phyloP scores from a whole-genome alignment of 2,329 filamentous ascomycete species.

The Fusarium sp. region DNA sequence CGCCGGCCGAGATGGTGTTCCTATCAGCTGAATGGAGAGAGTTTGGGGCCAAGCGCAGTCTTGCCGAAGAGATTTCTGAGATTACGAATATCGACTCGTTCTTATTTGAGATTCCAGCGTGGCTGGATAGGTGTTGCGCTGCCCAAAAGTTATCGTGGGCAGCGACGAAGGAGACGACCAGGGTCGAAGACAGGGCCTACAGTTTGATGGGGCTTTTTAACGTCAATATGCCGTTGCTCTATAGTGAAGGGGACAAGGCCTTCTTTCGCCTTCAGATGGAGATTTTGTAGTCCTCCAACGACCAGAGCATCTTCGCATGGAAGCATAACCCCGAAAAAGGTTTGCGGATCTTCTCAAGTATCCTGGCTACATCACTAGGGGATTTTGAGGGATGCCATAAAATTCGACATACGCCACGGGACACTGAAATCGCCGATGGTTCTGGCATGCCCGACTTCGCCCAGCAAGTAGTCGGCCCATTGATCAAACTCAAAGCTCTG shows the following conservation, averaged over 20 bases:
- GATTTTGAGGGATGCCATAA: not conserved
- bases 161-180: not conserved
- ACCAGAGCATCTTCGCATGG: not conserved
- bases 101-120: not conserved
- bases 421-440: not conserved
- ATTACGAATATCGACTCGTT: not conserved
- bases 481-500: not conserved
- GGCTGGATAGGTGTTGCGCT: not conserved
- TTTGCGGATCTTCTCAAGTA: not conserved
- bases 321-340: not conserved
- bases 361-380: not conserved
- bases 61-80: not conserved
- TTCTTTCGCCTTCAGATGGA: not conserved
- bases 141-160: not conserved
- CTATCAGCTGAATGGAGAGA: not conserved
- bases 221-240: not conserved
- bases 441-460: not conserved
- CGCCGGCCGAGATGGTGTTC: not conserved
- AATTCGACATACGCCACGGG: not conserved
- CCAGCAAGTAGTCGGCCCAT: not conserved
- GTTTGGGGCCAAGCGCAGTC: not conserved
- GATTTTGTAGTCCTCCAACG: not conserved
- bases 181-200: not conserved
- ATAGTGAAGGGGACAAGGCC: not conserved
- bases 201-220: not conserved